Conservation (phyloP, 108 stramenopile genomes). For the Stephanodiscus triporus region DNA sequence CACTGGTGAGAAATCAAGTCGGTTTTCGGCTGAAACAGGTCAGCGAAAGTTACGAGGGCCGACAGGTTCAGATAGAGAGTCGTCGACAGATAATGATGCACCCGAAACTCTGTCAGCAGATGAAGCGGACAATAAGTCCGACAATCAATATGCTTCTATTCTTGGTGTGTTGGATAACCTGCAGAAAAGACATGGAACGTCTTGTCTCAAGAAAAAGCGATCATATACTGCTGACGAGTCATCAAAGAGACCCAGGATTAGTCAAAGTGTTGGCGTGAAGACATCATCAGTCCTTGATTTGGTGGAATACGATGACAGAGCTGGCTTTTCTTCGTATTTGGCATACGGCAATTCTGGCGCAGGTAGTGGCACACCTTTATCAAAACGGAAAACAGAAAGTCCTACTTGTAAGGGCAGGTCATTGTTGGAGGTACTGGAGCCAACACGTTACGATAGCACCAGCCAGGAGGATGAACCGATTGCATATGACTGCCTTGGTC, state of each 20-base stretch:
- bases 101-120: background rate
- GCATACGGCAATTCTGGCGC: background rate
- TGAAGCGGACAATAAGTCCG: background rate
- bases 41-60: background rate
- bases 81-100: constrained; percentile 1
- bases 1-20: constrained; percentile 9
- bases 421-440: constrained; percentile 12
- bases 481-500: background rate
- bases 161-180: constrained; percentile 38
- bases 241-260: background rate
- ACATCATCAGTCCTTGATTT: background rate
- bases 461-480: constrained; percentile 3
- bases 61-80: background rate
- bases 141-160: constrained; percentile 14
- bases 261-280: background rate
- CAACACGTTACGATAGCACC: background rate
- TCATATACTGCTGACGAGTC: background rate
- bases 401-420: constrained; percentile 16
- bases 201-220: constrained; percentile 20
- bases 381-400: constrained; percentile 18
- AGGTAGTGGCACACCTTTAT: background rate
- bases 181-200: constrained; percentile 35
- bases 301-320: constrained; percentile 5
- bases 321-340: background rate
- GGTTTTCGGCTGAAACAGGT: constrained; percentile 6